Evolutionary conservation across 2,329 filamentous ascomycete genomes (phyloP).

Genomic region (Tolypocladium endophyticum): DNA sequence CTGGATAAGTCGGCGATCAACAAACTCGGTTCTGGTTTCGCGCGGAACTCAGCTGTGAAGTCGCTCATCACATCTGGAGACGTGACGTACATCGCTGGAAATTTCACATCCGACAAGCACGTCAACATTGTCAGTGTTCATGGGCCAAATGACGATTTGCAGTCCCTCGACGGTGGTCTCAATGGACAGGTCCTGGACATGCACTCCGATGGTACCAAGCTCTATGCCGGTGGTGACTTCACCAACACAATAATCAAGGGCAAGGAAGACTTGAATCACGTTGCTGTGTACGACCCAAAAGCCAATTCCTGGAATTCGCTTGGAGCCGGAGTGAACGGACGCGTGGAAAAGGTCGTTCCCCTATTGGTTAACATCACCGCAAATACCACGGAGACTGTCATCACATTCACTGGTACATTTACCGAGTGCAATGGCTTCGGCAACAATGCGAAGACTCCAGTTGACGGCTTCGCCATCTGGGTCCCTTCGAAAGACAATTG

Average conservation of each 20-base stretch:
- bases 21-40: slow-evolving; percentile 60
- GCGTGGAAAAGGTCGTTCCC: slow-evolving; percentile 63
- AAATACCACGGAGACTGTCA: slow-evolving; percentile 57
- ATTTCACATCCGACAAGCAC: slow-evolving; percentile 60
- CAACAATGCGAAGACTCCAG: slow-evolving; percentile 47
- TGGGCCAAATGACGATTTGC: slow-evolving; percentile 44
- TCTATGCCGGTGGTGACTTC: slow-evolving; percentile 84
- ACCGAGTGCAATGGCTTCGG: slow-evolving; percentile 59
- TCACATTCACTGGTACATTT: slow-evolving; percentile 77
- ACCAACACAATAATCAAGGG: slow-evolving; percentile 56
- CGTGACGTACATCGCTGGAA: slow-evolving; percentile 68
- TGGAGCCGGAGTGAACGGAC: slow-evolving; percentile 76
- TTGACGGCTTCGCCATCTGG: slow-evolving; percentile 81
- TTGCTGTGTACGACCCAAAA: slow-evolving; percentile 64
- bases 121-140: slow-evolving; percentile 71
- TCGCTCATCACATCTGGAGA: slow-evolving; percentile 56
- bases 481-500: slow-evolving; percentile 77
- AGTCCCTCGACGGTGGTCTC: slow-evolving; percentile 60
- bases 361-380: slow-evolving; percentile 69
- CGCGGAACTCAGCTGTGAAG: slow-evolving; percentile 55
- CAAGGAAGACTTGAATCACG: slow-evolving; percentile 56
- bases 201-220: slow-evolving; percentile 50
- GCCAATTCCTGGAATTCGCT: slow-evolving; percentile 66
- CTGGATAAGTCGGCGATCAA: slow-evolving; percentile 67
- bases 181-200: slow-evolving; percentile 69